These are phyloP conservation scores for Tulasnella sp. DNA, from an alignment of 768 basidiomycete genomes.

Conservation along the genomic window DNA sequence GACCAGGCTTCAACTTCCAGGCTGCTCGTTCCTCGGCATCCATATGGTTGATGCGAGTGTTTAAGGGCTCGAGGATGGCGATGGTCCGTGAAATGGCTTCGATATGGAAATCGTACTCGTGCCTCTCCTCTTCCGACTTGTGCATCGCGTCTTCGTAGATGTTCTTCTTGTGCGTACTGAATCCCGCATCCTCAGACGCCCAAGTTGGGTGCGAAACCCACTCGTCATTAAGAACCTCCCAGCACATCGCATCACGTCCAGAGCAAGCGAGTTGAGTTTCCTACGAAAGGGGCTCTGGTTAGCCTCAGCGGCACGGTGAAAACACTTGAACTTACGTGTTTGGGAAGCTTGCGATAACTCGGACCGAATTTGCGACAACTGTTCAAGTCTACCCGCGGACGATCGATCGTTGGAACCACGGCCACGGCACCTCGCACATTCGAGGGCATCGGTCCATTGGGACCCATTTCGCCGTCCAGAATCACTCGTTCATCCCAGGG, in stretches of 20 bases:
- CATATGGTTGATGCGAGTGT: slow-evolving; percentile 80
- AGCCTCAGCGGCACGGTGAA: neutral
- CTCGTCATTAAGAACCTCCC: slow-evolving; percentile 91
- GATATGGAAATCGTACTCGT: slow-evolving; percentile 94
- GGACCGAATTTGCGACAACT: slow-evolving; percentile 58
- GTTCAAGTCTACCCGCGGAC: slow-evolving; percentile 53
- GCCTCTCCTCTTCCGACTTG: slow-evolving; percentile 95
- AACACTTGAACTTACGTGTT: slow-evolving; percentile 54
- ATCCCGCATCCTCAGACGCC: slow-evolving; percentile 94
- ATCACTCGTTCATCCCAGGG: slow-evolving; percentile 61
- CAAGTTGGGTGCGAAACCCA: slow-evolving; percentile 99
- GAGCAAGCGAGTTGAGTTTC: slow-evolving; percentile 88
- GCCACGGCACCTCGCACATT: slow-evolving; percentile 34
- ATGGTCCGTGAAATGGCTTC: slow-evolving; percentile 88
- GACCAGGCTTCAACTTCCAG: slow-evolving; percentile 76
- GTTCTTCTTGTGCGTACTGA: slow-evolving; percentile 94
- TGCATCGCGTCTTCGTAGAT: slow-evolving; percentile 91
- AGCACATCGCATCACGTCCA: slow-evolving; percentile 86
- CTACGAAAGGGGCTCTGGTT: slow-evolving; percentile 35
- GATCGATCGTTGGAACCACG: slow-evolving; percentile 65
- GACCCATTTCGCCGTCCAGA: slow-evolving; percentile 19
- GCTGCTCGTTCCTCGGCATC: slow-evolving; percentile 69
- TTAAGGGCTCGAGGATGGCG: slow-evolving; percentile 80
- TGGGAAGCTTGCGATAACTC: slow-evolving; percentile 84
- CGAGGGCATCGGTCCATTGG: slow-evolving; percentile 24